A percentile compares a stretch with the other conserved stretches of the same genome.
Conservation (phyloP, 2,329 filamentous ascomycete species). For the Penicillium sp. region DNA sequence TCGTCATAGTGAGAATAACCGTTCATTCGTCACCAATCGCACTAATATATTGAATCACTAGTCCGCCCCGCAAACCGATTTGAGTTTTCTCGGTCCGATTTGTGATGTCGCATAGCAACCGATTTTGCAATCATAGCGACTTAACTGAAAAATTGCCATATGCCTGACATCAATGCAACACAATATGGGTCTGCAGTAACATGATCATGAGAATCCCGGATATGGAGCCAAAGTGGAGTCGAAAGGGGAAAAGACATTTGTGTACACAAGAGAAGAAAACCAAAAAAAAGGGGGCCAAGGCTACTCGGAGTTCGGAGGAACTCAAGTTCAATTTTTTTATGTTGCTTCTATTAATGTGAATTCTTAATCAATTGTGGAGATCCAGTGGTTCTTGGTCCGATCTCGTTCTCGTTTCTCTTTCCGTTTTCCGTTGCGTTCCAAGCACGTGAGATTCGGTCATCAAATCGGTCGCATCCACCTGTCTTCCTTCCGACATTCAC, state of each 20-base stretch:
- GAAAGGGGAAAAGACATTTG: background rate
- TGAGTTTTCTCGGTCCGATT: background rate
- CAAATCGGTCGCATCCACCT: background rate
- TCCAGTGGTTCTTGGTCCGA: background rate
- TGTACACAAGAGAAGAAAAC: background rate
- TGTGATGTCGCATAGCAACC: background rate
- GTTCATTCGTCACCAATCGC: background rate
- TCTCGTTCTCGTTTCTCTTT: slow-evolving; percentile 3
- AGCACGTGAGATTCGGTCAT: background rate
- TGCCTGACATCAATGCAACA: background rate
- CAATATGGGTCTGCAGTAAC: background rate
- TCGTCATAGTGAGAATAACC: background rate
- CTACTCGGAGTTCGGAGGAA: background rate
- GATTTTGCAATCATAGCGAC: background rate
- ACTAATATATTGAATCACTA: background rate
- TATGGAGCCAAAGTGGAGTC: background rate
- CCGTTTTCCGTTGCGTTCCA: slow-evolving; percentile 1
- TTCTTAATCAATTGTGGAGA: background rate
- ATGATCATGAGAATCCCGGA: background rate
- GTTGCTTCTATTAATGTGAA: background rate
- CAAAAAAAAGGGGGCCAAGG: background rate
- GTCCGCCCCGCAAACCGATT: background rate
- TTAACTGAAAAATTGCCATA: too few species aligned
- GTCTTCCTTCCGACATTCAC: background rate
- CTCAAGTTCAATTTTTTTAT: background rate